These are phyloP conservation scores for Thelonectria blattea DNA, from an alignment of 2,329 filamentous ascomycete genomes.

Conservation along the genomic window DNA sequence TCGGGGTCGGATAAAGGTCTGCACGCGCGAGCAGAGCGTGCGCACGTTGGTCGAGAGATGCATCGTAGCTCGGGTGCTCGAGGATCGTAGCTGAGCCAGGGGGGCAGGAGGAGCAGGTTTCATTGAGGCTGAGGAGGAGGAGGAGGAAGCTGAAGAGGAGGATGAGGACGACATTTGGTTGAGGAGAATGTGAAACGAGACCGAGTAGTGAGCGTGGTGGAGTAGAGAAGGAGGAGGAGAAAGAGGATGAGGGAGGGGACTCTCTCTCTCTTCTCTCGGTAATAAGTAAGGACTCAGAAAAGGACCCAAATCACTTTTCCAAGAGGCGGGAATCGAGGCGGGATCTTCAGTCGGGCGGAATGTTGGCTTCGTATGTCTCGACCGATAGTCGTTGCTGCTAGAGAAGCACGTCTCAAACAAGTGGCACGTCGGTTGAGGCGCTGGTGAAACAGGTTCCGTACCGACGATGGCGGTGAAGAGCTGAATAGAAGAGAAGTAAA, in stretches of 20 bases:
- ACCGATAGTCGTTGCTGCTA: background rate
- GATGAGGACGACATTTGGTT: background rate
- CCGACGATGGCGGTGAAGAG: slow-evolving; percentile 6
- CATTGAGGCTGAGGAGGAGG: slow-evolving; percentile 1
- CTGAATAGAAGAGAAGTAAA: background rate
- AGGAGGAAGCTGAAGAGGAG: background rate
- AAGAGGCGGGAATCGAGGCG: background rate
- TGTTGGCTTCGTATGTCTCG: too few relatives aligned
- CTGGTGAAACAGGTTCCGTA: slow-evolving; percentile 17
- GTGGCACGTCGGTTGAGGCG: slow-evolving; percentile 6
- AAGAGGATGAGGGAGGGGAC: too few relatives aligned
- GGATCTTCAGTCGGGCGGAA: background rate
- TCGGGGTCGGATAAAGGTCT: slow-evolving; percentile 48
- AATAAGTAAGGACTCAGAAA: too few relatives aligned
- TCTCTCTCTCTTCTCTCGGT: too few relatives aligned
- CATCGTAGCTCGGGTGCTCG: slow-evolving; percentile 33
- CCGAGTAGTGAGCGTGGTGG: background rate
- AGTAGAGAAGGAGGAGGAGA: background rate
- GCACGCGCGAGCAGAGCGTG: slow-evolving; percentile 52
- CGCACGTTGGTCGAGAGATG: slow-evolving; percentile 51
- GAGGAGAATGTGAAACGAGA: background rate
- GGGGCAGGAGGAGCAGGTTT: slow-evolving; percentile 12
- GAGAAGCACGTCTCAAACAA: background rate
- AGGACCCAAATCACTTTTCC: background rate
- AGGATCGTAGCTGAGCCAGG: slow-evolving; percentile 25